Evolutionary conservation across 2,329 filamentous ascomycete species (phyloP).

Genomic region (Penicillium sumatraense): DNA sequence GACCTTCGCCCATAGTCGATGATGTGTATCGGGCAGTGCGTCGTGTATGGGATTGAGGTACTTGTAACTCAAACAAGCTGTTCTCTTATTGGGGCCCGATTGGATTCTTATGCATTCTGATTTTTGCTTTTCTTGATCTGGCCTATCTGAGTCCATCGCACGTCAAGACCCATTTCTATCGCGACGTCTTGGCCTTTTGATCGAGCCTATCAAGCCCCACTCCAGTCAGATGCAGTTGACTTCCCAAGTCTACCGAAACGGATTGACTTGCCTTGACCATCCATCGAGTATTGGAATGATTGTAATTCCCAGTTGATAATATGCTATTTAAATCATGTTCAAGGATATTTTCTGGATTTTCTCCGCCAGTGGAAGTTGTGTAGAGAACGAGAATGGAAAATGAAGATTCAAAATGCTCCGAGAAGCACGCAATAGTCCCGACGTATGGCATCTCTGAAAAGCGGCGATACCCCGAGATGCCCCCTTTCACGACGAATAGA

Average conservation of each 20-base stretch:
- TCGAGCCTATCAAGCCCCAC: background rate
- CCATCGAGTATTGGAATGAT: background rate
- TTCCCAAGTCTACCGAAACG: too few species aligned
- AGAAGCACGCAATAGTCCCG: constrained; percentile 20
- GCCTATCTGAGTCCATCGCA: constrained; percentile 2
- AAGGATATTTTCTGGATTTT: too few species aligned
- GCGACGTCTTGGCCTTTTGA: constrained; percentile 3
- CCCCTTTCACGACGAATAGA: too few species aligned
- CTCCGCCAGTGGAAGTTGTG: background rate
- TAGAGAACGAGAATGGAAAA: background rate
- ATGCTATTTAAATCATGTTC: background rate
- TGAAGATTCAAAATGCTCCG: too few species aligned
- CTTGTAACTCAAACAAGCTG: too few species aligned
- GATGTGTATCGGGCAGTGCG: too few species aligned
- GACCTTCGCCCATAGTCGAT: constrained; percentile 14
- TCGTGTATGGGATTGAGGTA: too few species aligned
- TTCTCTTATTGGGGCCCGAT: too few species aligned
- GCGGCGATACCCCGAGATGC: too few species aligned
- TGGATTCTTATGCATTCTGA: background rate
- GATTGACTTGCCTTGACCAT: too few species aligned
- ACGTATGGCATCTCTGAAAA: constrained; percentile 4
- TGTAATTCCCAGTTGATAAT: too few species aligned
- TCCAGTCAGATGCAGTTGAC: background rate
- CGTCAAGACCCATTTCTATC: constrained; percentile 17
- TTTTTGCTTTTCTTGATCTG: background rate